Percentiles rank a stretch among this genome's conserved stretches.
These are phyloP conservation scores for Rhizopus delemar DNA, from an alignment of 371 early-diverging fungal genomes.

Conservation along the genomic window DNA sequence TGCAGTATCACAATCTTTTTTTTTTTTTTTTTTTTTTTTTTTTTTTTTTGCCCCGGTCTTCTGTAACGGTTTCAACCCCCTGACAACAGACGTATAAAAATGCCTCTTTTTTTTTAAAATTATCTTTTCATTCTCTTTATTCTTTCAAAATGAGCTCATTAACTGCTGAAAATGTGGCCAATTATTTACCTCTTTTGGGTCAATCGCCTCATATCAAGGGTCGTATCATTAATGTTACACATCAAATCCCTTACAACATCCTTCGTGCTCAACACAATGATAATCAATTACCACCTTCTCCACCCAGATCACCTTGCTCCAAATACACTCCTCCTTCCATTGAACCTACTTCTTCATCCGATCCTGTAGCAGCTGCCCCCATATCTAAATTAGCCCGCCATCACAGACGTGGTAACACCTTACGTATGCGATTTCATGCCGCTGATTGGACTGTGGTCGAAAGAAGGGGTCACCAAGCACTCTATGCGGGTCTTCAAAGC, in stretches of 20 bases:
- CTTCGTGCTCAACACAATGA: conserved; percentile 16
- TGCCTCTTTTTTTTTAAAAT: background rate
- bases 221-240: conserved; percentile 40
- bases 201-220: conserved; percentile 33
- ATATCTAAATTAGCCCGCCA: conserved; percentile 35
- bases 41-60: background rate
- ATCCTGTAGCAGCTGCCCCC: conserved; percentile 32
- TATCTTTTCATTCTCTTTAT: background rate
- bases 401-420: conserved; percentile 24
- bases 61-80: background rate
- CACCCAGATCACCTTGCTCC: conserved; percentile 8
- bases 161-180: conserved; percentile 33
- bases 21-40: background rate
- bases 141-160: conserved; percentile 10
- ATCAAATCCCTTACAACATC: conserved; percentile 36
- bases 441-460: conserved; percentile 41
- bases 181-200: conserved; percentile 30
- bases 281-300: conserved; percentile 11
- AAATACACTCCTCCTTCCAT: conserved; percentile 7
- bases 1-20: background rate
- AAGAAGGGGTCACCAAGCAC: conserved; percentile 71
- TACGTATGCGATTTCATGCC: conserved; percentile 31
- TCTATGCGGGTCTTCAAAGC: conserved; percentile 67
- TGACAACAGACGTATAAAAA: background rate
- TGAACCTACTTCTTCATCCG: conserved; percentile 8